A percentile compares a stretch with the other conserved stretches of the same genome.
Conservation (phyloP, 768 basidiomycete genomes). For the Coprinopsis cinerea region DNA sequence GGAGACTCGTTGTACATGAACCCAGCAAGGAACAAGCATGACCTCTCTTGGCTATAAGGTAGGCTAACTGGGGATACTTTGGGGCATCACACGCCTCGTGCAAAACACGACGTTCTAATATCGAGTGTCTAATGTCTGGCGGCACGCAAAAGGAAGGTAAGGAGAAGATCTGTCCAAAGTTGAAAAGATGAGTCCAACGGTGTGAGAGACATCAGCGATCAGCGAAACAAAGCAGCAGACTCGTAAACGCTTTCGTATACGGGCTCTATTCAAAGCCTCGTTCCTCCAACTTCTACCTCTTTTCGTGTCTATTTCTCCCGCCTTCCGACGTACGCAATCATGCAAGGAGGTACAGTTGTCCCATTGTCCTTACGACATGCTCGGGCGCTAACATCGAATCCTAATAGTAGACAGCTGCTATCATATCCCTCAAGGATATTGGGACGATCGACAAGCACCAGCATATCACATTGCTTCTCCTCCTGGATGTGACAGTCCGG, state of each 20-base stretch:
- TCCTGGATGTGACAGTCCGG: background rate
- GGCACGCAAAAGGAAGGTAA: background rate
- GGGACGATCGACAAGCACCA: no score
- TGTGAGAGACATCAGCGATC: background rate
- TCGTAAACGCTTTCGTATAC: no score
- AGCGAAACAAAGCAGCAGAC: background rate
- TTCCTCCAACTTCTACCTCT: no score
- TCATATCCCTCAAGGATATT: no score
- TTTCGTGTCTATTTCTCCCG: background rate
- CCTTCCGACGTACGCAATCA: background rate
- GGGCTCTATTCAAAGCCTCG: no score
- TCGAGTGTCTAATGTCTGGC: conserved; percentile 1
- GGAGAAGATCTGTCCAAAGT: background rate
- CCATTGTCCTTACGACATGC: background rate
- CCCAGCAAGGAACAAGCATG: no score
- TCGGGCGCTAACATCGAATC: no score
- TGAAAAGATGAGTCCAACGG: conserved; percentile 1
- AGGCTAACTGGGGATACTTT: no score
- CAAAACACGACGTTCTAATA: conserved; percentile 5
- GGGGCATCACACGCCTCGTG: conserved; percentile 10
- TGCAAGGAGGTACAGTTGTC: background rate
- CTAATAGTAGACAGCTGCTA: no score
- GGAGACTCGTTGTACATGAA: no score
- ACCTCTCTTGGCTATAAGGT: no score
- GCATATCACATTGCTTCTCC: no score